Percentiles rank a stretch among this genome's conserved stretches.
Conservation (phyloP, 805 yeast species). For the Ogataea salicorniae region DNA sequence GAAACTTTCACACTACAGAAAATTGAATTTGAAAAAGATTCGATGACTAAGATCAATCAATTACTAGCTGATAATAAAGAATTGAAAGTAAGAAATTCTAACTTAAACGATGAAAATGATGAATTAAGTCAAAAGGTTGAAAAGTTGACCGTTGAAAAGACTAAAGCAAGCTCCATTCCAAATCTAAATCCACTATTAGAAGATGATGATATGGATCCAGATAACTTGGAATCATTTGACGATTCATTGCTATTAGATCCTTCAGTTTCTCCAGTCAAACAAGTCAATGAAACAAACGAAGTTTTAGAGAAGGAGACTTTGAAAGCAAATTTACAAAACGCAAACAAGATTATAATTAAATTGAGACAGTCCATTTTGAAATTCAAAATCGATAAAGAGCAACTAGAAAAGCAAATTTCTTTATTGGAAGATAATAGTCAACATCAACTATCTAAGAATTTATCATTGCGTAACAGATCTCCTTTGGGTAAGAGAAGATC, state of each 20-base stretch:
- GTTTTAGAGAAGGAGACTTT: slow-evolving; percentile 62
- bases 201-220: slow-evolving; percentile 26
- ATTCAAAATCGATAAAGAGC: slow-evolving; percentile 36
- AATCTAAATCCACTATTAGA: slow-evolving; percentile 3
- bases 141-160: slow-evolving; percentile 9
- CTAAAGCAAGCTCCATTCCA: slow-evolving; percentile 13
- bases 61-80: slow-evolving; percentile 41
- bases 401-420: slow-evolving; percentile 22
- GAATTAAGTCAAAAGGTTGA: slow-evolving; percentile 39
- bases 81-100: slow-evolving; percentile 47
- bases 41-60: slow-evolving; percentile 31
- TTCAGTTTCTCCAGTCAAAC: slow-evolving; percentile 30
- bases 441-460: neutral
- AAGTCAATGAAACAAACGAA: slow-evolving; percentile 36
- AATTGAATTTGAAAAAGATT: slow-evolving; percentile 35
- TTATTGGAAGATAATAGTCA: too few species aligned
- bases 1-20: slow-evolving; percentile 42
- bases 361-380: slow-evolving; percentile 48
- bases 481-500: slow-evolving; percentile 4
- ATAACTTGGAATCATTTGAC: slow-evolving; percentile 29
- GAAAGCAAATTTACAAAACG: slow-evolving; percentile 57
- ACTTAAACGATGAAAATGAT: slow-evolving; percentile 67
- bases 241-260: slow-evolving; percentile 29
- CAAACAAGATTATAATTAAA: slow-evolving; percentile 57
- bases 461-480: neutral